Percentiles rank a stretch among this genome's conserved stretches.
Conservation (phyloP, 1,139 yeast genomes). For the Magnusiomyces ingens region DNA sequence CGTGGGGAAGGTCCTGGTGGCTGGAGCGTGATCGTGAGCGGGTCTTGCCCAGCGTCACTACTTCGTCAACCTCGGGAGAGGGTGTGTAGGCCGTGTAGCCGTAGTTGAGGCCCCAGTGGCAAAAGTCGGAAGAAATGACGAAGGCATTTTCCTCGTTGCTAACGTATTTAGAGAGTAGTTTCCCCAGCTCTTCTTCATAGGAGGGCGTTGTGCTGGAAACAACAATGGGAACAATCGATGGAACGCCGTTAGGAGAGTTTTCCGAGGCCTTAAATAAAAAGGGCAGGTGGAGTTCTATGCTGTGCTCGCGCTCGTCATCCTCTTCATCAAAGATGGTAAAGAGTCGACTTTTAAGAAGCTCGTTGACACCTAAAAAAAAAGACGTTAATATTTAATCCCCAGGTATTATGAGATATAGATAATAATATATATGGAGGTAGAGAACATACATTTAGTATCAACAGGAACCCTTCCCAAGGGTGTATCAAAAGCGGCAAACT, state of each 20-base stretch:
- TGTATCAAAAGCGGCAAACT: conserved; percentile 56
- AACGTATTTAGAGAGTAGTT: conserved; percentile 48
- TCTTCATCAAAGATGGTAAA: conserved; percentile 53
- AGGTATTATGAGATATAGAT: background rate
- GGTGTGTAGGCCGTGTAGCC: conserved; percentile 56
- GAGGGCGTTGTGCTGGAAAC: conserved; percentile 54
- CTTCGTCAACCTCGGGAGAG: conserved; percentile 15
- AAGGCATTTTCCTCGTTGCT: conserved; percentile 56
- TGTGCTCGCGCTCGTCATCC: conserved; percentile 81
- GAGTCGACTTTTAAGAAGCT: conserved; percentile 34
- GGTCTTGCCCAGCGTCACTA: background rate
- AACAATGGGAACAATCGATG: conserved; percentile 67
- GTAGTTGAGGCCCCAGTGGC: conserved; percentile 91
- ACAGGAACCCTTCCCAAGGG: conserved; percentile 74
- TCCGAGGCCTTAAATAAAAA: conserved; percentile 47
- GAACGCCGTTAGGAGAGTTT: conserved; percentile 32
- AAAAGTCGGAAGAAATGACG: conserved; percentile 82
- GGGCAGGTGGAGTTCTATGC: conserved; percentile 93
- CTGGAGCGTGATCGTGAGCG: conserved; percentile 10
- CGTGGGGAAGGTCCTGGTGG: conserved; percentile 10
- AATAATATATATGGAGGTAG: background rate
- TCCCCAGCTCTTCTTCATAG: conserved; percentile 44
- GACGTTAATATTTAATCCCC: background rate
- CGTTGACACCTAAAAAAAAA: conserved; percentile 12
- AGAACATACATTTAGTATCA: conserved; percentile 41